Percentiles rank a stretch among this genome's conserved stretches.
These are phyloP conservation scores for Chalara sp. DNA, from an alignment of 2,329 filamentous ascomycete genomes.

Conservation along the genomic window DNA sequence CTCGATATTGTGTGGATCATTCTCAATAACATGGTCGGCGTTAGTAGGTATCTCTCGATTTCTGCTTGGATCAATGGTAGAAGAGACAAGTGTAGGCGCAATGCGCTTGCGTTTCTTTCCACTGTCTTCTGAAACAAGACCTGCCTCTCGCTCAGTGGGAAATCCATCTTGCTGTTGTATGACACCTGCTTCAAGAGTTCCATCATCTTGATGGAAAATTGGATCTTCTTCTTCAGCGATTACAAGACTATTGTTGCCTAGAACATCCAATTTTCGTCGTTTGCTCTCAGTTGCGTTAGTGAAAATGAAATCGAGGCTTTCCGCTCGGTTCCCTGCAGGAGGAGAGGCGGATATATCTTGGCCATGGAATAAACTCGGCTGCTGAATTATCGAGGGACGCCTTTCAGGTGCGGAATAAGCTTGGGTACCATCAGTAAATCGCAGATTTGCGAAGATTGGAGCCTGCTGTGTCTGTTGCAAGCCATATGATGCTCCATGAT, in stretches of 20 bases:
- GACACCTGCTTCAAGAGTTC: not conserved
- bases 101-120: conserved; percentile 28
- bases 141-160: not conserved
- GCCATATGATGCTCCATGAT: too few species aligned
- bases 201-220: not conserved
- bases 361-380: too few species aligned
- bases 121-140: conserved; percentile 3
- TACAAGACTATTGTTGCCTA: conserved; percentile 12
- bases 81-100: conserved; percentile 22
- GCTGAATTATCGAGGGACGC: too few species aligned
- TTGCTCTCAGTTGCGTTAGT: conserved; percentile 24
- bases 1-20: conserved; percentile 9
- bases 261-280: conserved; percentile 12
- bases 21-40: conserved; percentile 15
- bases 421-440: not conserved
- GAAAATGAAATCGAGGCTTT: not conserved
- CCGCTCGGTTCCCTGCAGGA: not conserved
- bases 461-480: too few species aligned
- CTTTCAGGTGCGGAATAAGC: not conserved
- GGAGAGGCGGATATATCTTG: too few species aligned
- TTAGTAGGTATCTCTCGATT: conserved; percentile 17
- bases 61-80: conserved; percentile 14
- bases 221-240: too few species aligned
- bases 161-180: too few species aligned
- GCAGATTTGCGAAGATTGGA: too few species aligned